Evolutionary conservation across 164 flowering plant species (phyloP), one percentile per base, ranked within the genome.

Genomic region (Brasenia schreberi): DNA sequence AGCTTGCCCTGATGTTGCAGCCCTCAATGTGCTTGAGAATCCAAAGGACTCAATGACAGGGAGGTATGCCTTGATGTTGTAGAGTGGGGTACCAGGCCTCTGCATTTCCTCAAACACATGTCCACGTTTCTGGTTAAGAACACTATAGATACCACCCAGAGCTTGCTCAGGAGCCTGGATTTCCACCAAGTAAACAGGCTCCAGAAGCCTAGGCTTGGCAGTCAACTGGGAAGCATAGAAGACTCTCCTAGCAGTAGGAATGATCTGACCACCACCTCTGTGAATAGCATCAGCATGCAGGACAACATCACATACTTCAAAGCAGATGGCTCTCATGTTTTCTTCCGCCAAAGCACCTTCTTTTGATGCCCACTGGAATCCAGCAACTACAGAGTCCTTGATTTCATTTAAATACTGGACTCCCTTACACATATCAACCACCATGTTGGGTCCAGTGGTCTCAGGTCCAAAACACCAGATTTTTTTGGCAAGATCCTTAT

Each of bases 71-170:
- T 83, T 81, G 72, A 83, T 83, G 72, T 76, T 81, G 77, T 81
- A 81, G 1, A 83, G 80, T 2, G 87, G 87, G 4, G 87, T 83
- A 19, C 83, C 87, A 0, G 82, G 84, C 80, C 84, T 81, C 79
- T 83, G 85, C 68, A 81, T 64, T 66, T 83, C 87, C 72, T 83
- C 87, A 64, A 83, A 83, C 7, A 83, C 87, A 18, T 83, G 86
- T 3, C 87, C 87, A 58, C 84, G 78, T 68, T 78, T 83, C 77
- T 78, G 81, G 63, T 81, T 81, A 45, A 81, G 81, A 71, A 83
- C 82, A 66, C 82, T 77, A 66, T 80, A 81, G 65, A 83, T 80
- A 27, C 83, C 87, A 62, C 85, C 86, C 52, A 82, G 84, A 1
- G 82, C 84, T 65, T 80, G 81, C 70, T 84, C 86, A 1, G 79